Conservation (phyloP, 306 rosid species). For the Geum urbanum region DNA sequence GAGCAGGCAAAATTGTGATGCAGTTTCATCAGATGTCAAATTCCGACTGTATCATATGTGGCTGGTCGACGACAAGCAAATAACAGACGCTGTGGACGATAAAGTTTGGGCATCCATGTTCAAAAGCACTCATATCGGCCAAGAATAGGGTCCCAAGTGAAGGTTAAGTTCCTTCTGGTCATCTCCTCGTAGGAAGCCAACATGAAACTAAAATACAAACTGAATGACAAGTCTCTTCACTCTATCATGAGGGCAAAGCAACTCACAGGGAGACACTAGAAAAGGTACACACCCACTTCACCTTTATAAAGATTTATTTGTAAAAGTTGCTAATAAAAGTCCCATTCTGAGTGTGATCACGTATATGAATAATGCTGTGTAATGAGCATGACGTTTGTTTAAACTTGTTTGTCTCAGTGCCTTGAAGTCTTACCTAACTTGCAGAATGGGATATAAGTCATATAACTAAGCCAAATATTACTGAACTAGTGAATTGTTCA, state of each 20-base stretch:
- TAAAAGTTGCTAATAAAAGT: background rate
- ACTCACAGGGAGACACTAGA: slow-evolving; percentile 26
- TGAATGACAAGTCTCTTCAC: background rate
- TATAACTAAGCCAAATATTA: background rate
- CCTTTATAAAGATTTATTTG: slow-evolving; percentile 8
- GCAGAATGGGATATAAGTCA: no score
- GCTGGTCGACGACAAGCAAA: background rate
- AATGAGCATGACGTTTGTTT: background rate
- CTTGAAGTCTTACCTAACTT: background rate
- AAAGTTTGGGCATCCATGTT: background rate
- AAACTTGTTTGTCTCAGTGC: background rate
- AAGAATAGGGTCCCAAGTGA: slow-evolving; percentile 15
- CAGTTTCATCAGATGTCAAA: background rate
- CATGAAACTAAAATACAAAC: slow-evolving; percentile 33
- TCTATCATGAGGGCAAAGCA: slow-evolving; percentile 24
- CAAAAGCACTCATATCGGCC: background rate
- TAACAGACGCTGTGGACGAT: background rate
- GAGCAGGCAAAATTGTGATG: background rate
- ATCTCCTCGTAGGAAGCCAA: slow-evolving; percentile 17
- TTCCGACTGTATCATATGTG: background rate
- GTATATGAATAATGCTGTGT: background rate
- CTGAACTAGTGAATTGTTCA: background rate
- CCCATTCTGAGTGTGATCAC: slow-evolving; percentile 8
- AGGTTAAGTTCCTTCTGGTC: background rate
- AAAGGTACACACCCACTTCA: slow-evolving; percentile 15